Conservation (phyloP, 176 grass and related monocot species). For the Oryza officinalis region DNA sequence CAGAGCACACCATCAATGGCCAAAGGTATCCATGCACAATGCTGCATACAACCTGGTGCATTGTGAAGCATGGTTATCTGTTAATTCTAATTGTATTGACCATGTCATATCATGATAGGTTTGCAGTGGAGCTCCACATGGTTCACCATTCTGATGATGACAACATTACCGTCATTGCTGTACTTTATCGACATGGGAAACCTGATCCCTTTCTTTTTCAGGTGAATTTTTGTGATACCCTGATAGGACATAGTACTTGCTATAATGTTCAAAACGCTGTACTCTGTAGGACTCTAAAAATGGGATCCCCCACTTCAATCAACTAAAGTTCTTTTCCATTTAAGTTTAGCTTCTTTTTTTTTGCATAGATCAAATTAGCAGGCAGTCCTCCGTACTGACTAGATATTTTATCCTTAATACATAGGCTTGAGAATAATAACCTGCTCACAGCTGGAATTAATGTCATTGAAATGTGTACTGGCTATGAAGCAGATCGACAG, state of each 20-base stretch:
- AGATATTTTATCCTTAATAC: neutral
- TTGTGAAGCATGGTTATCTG: neutral
- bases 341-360: neutral
- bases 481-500: neutral
- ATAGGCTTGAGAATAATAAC: conserved; percentile 13
- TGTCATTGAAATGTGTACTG: neutral
- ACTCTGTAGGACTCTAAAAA: neutral
- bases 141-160: conserved; percentile 63
- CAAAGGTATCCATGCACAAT: conserved; percentile 48
- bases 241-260: neutral
- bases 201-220: conserved; percentile 63
- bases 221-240: conserved; percentile 38
- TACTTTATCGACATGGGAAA: conserved; percentile 62
- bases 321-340: neutral
- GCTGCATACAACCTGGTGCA: neutral
- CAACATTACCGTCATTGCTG: conserved; percentile 51
- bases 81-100: neutral
- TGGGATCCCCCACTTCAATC: neutral
- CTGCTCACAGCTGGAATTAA: conserved; percentile 6
- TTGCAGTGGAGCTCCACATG: conserved; percentile 76
- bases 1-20: conserved; percentile 69
- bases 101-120: conserved; percentile 40
- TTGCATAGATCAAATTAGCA: neutral
- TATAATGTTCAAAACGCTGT: neutral
- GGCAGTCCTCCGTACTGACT: neutral